Percentiles rank a stretch among this genome's conserved stretches.
These are phyloP conservation scores for Carpinus viminea DNA, from an alignment of 306 rosid genomes.

Conservation along the genomic window DNA sequence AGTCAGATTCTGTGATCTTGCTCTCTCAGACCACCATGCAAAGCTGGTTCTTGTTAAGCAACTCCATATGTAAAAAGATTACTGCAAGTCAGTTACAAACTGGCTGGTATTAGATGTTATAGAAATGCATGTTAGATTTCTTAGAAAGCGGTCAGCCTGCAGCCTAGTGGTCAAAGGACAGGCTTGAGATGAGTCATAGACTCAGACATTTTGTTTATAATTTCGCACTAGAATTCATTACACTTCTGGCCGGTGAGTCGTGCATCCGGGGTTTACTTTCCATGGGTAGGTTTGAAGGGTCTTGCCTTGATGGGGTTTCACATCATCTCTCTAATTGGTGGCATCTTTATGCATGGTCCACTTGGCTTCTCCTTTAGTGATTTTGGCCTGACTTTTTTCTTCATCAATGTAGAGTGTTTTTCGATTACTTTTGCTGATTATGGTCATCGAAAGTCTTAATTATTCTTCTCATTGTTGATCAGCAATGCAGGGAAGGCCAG, in stretches of 20 bases:
- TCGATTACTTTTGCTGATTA: not conserved
- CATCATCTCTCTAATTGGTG: not conserved
- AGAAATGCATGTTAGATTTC: no score
- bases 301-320: no score
- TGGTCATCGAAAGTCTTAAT: not conserved
- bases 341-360: not conserved
- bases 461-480: constrained; percentile 29
- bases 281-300: no score
- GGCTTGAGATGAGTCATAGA: no score
- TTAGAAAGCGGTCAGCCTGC: no score
- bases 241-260: no score
- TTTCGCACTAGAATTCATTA: no score
- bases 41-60: not conserved
- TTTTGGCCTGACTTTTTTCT: not conserved
- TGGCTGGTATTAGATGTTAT: not conserved
- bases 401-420: not conserved
- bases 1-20: not conserved
- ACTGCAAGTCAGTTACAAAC: not conserved
- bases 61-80: not conserved
- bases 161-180: no score
- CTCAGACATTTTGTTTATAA: no score
- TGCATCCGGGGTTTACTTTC: no score
- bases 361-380: not conserved
- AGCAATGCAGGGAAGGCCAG: constrained; percentile 95
- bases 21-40: not conserved